Evolutionary conservation across 139 green algal species (phyloP), one percentile per base, ranked within the genome.

Genomic region (Asterochloris sp.): DNA sequence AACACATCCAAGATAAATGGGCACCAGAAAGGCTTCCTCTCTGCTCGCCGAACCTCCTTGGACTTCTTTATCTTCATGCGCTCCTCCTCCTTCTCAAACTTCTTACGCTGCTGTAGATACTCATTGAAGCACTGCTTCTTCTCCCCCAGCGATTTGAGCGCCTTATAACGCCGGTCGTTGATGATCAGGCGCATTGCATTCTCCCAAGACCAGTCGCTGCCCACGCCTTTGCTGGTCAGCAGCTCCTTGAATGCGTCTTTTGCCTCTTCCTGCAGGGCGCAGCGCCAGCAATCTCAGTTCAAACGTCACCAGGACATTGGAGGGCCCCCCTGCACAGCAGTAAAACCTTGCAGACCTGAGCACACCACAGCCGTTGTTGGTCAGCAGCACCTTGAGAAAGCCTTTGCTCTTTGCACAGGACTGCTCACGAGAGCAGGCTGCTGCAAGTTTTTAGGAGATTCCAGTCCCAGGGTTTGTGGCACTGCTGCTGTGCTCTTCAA

Each of bases 221-320:
- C 47, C 17, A 91, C 83, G 24, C 89, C 78, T n/a, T 91, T 82
- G 8, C 90, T 88, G 24, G 78, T 83, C 73, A 98, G 91, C 81
- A 98, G 90, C 90, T 95, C 88, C 90, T 97, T 98, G 89, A 98
- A 98, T 15, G 92, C 94, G 29, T 92, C 89, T 87, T 96, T 98
- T 26, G 93, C 95, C 85, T 98, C 94, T 83, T 91, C 90, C 86
- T 91, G 85, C 71, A 82, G 19, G 38, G 60, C 15, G 69, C 12
- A 79, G 38, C 23, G 15, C 11, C 11, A 73, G 16, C 16, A 6
- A 14, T 10, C 12, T 73, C n/a, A 81, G 14, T 19, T 77, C 60
- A 54, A 54, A 54, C 38, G 6, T 54, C 38, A 54, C 38, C 38
- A 54, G 38, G 38, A 54, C 38, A 6, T 54, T 54, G 38, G 6